Conservation (phyloP, 139 green algal genomes). For the Diplosphaera chodatii region DNA sequence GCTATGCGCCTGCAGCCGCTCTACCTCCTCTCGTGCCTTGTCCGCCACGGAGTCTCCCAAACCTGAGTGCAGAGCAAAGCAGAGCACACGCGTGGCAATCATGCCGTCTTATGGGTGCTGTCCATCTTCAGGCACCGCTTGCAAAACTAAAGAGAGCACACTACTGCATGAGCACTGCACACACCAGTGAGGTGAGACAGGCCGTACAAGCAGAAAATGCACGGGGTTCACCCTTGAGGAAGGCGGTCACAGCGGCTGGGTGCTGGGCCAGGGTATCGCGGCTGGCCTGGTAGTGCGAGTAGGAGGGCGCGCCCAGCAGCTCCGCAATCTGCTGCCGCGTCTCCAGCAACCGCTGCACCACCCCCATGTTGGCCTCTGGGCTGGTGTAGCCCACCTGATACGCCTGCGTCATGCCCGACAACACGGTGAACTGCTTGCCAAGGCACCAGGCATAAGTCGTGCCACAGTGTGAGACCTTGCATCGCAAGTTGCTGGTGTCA, state of each 20-base stretch:
- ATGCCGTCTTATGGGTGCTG: too few species aligned
- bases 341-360: slow-evolving; percentile 53
- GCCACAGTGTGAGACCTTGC: too few species aligned
- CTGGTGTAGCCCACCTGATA: slow-evolving; percentile 33
- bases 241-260: slow-evolving; percentile 43
- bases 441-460: too few species aligned
- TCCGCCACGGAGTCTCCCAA: slow-evolving; percentile 50
- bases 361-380: slow-evolving; percentile 41
- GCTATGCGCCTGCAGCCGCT: not conserved
- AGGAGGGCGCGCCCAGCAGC: slow-evolving; percentile 53
- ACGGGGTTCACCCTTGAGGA: slow-evolving; percentile 34
- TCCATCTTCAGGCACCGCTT: too few species aligned
- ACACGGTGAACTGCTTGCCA: too few species aligned
- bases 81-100: too few species aligned
- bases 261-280: slow-evolving; percentile 33
- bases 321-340: slow-evolving; percentile 44
- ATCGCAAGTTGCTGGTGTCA: too few species aligned
- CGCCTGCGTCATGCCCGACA: slow-evolving; percentile 25
- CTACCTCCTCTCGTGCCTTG: not conserved
- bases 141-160: too few species aligned
- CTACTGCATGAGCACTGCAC: too few species aligned
- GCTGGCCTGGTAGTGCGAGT: slow-evolving; percentile 40
- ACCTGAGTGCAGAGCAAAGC: too few species aligned
- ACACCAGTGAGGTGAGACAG: too few species aligned
- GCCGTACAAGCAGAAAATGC: too few species aligned